phyloP scores from a whole-genome alignment of 2,329 filamentous ascomycete genomes.

The Endocalyx cinctus region DNA sequence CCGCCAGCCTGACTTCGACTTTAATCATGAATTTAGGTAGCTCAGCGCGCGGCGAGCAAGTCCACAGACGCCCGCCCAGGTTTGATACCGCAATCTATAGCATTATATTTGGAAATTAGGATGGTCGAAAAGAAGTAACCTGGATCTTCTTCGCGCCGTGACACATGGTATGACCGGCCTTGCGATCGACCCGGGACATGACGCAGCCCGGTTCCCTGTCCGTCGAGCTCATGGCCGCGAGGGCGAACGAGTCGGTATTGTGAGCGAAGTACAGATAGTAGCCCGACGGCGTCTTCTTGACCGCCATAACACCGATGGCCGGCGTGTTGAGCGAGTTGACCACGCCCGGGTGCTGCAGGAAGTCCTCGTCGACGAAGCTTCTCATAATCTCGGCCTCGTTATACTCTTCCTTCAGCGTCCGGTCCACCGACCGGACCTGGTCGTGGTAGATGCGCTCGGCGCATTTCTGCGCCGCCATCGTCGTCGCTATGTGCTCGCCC shows the following conservation, averaged over 20 bases:
- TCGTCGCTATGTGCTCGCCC: conserved; percentile 96
- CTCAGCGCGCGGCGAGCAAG: too few relatives aligned
- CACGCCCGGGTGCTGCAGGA: conserved; percentile 88
- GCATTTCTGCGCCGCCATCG: conserved; percentile 82
- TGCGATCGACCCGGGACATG: conserved; percentile 71
- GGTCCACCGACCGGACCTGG: conserved; percentile 55
- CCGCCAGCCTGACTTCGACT: too few relatives aligned
- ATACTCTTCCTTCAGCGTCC: conserved; percentile 59
- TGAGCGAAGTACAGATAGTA: conserved; percentile 90
- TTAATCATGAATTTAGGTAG: too few relatives aligned
- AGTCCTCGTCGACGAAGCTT: conserved; percentile 79
- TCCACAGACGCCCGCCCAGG: too few relatives aligned
- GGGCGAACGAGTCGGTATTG: conserved; percentile 84
- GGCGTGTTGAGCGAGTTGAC: conserved; percentile 72
- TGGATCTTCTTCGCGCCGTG: conserved; percentile 50
- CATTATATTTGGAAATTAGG: too few relatives aligned
- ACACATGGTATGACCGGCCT: conserved; percentile 43
- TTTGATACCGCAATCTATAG: too few relatives aligned
- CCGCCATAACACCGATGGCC: conserved; percentile 83
- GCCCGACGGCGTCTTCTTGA: conserved; percentile 76
- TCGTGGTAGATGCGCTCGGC: conserved; percentile 78
- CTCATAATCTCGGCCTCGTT: conserved; percentile 74
- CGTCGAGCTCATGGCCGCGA: conserved; percentile 81
- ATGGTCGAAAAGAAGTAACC: too few relatives aligned
- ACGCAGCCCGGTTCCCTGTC: conserved; percentile 73